Evolutionary conservation across 2,329 filamentous ascomycete species (phyloP), one percentile per base, ranked within the genome.

Genomic region (Pseudodiploospora longispora): DNA sequence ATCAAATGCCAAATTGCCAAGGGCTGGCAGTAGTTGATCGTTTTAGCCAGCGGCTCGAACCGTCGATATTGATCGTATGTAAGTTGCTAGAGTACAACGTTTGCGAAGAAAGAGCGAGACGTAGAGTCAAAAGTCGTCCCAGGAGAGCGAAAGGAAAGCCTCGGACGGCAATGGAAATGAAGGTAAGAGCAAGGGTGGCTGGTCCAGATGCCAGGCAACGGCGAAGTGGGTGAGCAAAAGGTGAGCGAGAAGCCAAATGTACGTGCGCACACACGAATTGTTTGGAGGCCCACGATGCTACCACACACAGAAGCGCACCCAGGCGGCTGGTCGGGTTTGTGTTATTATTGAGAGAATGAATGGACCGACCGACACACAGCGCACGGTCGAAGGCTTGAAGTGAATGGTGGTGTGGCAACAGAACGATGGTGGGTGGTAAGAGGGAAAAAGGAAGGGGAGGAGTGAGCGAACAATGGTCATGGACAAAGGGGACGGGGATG

Each of bases 201-300:
- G 55, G 56, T 51, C 52, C 52, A 53, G 48, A 42, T 58, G 55
- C 55, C 55, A 55, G 32, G 38, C 43, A 30, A 30, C n/a, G 38
- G 38, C 28, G 7, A 35, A 41, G 3, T 29, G 37, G 30, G 33
- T 30, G 37, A 43, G 19, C 19, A 19, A 19, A 19, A 40, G 35
- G 47, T 41, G 47, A 47, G 45, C 44, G 47, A 43, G 47, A 46
- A 48, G 50, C 47, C 47, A 46, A 48, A 46, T 42, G 35, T 30
- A 39, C 38, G 45, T 34, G 36, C 36, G 43, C 43, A 36, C 38
- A 34, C 32, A 34, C 32, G 12, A 34, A 19, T 19, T 19, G 19
- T 19, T 19, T 19, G 19, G 19, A 19, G 19, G 19, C 32, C 8
- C 32, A 34, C 32, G 32, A 34, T 34, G 9, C 12, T 34, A 12